These are phyloP conservation scores for Parathielavia appendiculata DNA, from an alignment of 495 filamentous ascomycete species.

Conservation along the genomic window DNA sequence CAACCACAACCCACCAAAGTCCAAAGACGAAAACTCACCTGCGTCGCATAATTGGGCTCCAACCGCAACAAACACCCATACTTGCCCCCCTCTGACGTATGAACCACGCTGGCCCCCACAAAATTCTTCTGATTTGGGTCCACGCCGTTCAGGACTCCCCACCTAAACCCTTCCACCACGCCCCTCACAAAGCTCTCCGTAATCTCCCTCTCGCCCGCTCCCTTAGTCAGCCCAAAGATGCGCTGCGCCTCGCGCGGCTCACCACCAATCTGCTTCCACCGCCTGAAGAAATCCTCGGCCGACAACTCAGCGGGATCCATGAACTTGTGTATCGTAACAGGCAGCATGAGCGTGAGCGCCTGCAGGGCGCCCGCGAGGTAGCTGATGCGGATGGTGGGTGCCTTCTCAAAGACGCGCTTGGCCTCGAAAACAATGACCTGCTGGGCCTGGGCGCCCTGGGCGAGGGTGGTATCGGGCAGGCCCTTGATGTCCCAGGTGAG, in stretches of 20 bases:
- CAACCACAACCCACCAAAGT: neutral
- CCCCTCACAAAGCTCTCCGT: constrained; percentile 56
- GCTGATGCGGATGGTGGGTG: constrained; percentile 87
- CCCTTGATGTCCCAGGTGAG: constrained; percentile 80
- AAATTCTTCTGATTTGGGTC: constrained; percentile 91
- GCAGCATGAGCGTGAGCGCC: constrained; percentile 85
- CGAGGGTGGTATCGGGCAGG: constrained; percentile 78
- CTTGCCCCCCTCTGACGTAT: constrained; percentile 79
- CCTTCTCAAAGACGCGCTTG: constrained; percentile 71
- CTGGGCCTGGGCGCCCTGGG: constrained; percentile 71
- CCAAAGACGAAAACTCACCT: constrained; percentile 65
- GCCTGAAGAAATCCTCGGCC: constrained; percentile 93
- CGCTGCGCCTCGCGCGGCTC: constrained; percentile 77
- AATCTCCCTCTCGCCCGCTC: constrained; percentile 43
- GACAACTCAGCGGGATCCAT: constrained; percentile 84
- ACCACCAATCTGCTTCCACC: constrained; percentile 97
- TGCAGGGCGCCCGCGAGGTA: constrained; percentile 93
- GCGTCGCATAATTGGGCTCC: constrained; percentile 89
- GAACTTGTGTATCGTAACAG: constrained; percentile 86
- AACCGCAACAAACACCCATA: constrained; percentile 87
- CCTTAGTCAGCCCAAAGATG: constrained; percentile 63
- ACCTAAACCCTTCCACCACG: constrained; percentile 74
- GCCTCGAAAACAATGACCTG: constrained; percentile 93
- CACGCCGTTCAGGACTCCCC: constrained; percentile 78
- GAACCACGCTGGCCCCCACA: constrained; percentile 85